Evolutionary conservation across 176 grass and related monocot genomes (phyloP).

Genomic region (Alloteropsis semialata): DNA sequence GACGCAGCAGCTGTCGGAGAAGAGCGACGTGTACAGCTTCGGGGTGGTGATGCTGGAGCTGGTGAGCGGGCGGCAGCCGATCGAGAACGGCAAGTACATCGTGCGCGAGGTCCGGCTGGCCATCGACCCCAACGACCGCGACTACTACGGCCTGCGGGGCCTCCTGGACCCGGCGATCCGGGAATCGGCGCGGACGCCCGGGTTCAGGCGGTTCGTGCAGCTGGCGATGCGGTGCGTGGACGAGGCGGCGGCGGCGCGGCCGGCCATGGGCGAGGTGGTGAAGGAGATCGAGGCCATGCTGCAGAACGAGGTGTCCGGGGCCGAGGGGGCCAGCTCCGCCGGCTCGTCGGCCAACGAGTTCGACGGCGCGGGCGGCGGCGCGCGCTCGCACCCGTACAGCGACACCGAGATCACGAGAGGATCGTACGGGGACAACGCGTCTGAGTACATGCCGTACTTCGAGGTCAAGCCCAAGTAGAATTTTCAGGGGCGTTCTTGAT

Average conservation of each 20-base stretch:
- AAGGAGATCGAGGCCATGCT: constrained; percentile 67
- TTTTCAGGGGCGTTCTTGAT: not conserved
- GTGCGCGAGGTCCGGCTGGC: constrained; percentile 46
- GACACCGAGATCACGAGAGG: constrained; percentile 36
- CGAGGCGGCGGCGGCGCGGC: constrained; percentile 40
- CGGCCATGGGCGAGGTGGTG: constrained; percentile 43
- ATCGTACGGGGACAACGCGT: constrained; percentile 16
- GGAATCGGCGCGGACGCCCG: constrained; percentile 15
- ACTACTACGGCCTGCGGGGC: constrained; percentile 42
- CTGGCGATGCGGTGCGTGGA: constrained; percentile 63
- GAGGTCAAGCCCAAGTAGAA: constrained; percentile 51
- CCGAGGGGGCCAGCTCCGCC: constrained; percentile 15
- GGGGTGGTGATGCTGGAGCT: constrained; percentile 66
- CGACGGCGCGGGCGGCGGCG: constrained; percentile 22
- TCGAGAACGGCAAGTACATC: constrained; percentile 34
- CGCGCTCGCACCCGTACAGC: constrained; percentile 34
- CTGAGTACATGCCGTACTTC: constrained; percentile 50
- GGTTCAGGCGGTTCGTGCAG: constrained; percentile 58
- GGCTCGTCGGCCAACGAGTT: constrained; percentile 39
- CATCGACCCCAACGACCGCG: constrained; percentile 49
- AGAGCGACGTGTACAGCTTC: constrained; percentile 77
- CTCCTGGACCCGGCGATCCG: constrained; percentile 50
- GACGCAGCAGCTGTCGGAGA: constrained; percentile 67
- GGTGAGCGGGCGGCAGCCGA: constrained; percentile 52
- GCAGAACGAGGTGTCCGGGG: constrained; percentile 33